Base-by-base conservation (phyloP, 345 rosid genomes). In the Gynandropsis gynandra region DNA sequence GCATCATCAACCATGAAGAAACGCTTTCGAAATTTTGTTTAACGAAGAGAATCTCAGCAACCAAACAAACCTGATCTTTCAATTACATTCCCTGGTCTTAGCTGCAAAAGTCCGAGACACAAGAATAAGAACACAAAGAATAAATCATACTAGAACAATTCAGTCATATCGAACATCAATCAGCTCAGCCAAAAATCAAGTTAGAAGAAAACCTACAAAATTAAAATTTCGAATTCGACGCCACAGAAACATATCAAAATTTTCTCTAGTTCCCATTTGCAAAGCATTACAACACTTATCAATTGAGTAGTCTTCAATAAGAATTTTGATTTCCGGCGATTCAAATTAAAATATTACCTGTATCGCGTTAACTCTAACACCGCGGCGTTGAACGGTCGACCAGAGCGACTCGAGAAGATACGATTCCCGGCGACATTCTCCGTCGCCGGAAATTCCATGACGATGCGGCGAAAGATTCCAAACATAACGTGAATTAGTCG, bases 1-100 rank as follows among this genome's bases (percentile, higher is more conserved):
- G n/a, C 5, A 11, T 36, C 1, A 5, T 8, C 6, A 38, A 38
- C 43, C 35, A 43, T 7, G 27, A 47, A 51, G 27, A 24, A 24
- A 5, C 24, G 40, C 36, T 14, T 21, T 55, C 4, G 7, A 7
- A 42, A 37, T 37, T 37, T 37, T 43, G 20, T 21, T 15, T 7
- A 66, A 9, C 0, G 10, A 65, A 47, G 45, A 14, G 16, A 31
- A 16, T 11, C 35, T 16, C 41, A 34, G 15, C 32, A 14, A 24
- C 20, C 36, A 39, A 38, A 29, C 42, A 44, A 52, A 86, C 97
- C 96, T 75, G 89, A 67, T 72, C 80, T 77, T 67, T 90, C 93
- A 55, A 90, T 79, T 11, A 90, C 87, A 62, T 87, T 90, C 52
- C 96, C 96, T 40, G 85, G 66, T 70, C 77, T 73, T 44, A 87